Evolutionary conservation across 129 eudicot species (phyloP), one percentile per base, ranked within the genome.

Genomic region (Chrysanthemum makinoi): DNA sequence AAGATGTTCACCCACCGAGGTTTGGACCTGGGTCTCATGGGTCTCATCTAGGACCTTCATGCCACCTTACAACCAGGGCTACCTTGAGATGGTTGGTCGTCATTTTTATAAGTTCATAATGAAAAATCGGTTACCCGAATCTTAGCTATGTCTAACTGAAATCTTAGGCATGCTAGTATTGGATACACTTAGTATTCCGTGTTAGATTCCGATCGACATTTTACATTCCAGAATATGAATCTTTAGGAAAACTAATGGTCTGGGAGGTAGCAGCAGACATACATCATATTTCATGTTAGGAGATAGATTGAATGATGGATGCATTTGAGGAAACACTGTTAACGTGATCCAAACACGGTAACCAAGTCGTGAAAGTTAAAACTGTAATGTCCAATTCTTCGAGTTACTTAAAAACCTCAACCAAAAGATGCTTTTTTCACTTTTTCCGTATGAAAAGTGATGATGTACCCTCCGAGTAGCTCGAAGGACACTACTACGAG

Each of bases 161-260:
- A 15, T 15, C 30, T 18, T 69, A 24, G 19, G 26, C 73, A 69
- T 52, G 73, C 35, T 69, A 52, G 48, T 3, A 16, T 68, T 30
- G 30, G 44, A 30, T 26, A 33, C 63, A 35, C 14, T 16, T 10
- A 49, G 33, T 33, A 3, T 69, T 52, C n/a, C 24, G 54, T 26
- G 62, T 51, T 30, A 30, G 39, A 30, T 30, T 5, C 3, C 3
- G 2, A 30, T 30, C 4, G 5, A 10, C 20, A 50, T 24, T 46
- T 50, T 52, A 60, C 61, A 3, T 48, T 15, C 59, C 48, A 69
- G 22, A 69, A 69, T 53, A 33, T 69, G 73, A 52, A 15, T 69
- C 53, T 52, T 69, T 47, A 19, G 9, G 30, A 26, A 26, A 30
- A 69, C 30, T 3, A 53, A 69, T n/a, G 63, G 30, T 44, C 12